These are phyloP conservation scores for Xylaria palmicola DNA, from an alignment of 495 filamentous ascomycete species.

Conservation along the genomic window DNA sequence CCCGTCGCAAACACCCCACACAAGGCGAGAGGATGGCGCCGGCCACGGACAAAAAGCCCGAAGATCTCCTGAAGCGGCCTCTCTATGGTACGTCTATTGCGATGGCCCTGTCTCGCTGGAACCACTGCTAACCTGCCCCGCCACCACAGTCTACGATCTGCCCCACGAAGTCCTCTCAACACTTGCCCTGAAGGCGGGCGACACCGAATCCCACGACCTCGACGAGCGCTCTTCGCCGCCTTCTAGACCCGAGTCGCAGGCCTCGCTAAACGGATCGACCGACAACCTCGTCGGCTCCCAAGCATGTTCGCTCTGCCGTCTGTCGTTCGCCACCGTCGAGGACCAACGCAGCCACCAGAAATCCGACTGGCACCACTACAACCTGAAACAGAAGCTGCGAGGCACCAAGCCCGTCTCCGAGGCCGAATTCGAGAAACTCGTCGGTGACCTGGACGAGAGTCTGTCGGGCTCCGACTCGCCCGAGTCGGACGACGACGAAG, in stretches of 20 bases:
- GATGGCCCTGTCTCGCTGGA: neutral
- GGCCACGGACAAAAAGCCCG: conserved; percentile 25
- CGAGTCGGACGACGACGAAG: conserved; percentile 53
- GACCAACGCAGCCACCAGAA: conserved; percentile 84
- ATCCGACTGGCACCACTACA: conserved; percentile 93
- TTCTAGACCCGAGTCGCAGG: conserved; percentile 27
- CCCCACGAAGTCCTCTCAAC: conserved; percentile 73
- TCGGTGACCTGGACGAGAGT: conserved; percentile 83
- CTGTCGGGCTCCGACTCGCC: conserved; percentile 75
- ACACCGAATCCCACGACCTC: conserved; percentile 28
- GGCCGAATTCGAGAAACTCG: conserved; percentile 75
- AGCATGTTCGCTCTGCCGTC: conserved; percentile 77
- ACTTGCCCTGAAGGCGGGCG: conserved; percentile 57
- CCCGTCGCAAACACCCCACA: too few relatives aligned
- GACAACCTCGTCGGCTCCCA: conserved; percentile 59
- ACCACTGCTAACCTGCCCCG: conserved; percentile 15
- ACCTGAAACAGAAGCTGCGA: conserved; percentile 83
- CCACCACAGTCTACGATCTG: conserved; percentile 75
- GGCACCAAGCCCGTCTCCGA: conserved; percentile 69
- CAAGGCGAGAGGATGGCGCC: neutral
- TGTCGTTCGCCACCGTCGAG: conserved; percentile 65
- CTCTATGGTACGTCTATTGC: conserved; percentile 34
- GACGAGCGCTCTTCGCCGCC: conserved; percentile 19
- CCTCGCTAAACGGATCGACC: conserved; percentile 28
- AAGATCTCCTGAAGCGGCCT: conserved; percentile 41